phyloP scores from a whole-genome alignment of 2,329 filamentous ascomycete genomes.

The Fusarium chaquense region DNA sequence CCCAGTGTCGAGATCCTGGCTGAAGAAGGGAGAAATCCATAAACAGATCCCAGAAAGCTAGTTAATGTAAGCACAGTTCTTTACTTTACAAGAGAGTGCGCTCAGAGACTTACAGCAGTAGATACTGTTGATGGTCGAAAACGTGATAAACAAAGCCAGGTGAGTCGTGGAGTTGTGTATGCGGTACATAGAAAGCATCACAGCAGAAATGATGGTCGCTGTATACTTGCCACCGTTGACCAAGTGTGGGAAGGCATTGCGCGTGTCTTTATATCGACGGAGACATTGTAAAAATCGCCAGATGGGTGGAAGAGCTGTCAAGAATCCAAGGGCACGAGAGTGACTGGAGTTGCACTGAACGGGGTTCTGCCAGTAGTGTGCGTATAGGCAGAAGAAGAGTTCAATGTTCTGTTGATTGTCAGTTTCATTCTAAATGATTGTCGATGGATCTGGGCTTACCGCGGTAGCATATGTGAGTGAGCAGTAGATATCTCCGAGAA shows the following conservation, averaged over 20 bases:
- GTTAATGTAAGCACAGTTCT: constrained; percentile 5
- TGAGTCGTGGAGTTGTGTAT: constrained; percentile 69
- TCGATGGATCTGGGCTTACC: constrained; percentile 63
- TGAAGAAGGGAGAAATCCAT: constrained; percentile 98
- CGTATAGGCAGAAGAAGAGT: constrained; percentile 94
- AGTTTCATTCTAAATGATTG: not conserved
- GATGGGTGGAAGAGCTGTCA: constrained; percentile 84
- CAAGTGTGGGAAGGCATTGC: constrained; percentile 90
- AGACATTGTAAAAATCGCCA: constrained; percentile 94
- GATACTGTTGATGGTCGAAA: constrained; percentile 83
- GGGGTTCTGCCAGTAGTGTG: constrained; percentile 79
- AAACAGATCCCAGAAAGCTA: constrained; percentile 89
- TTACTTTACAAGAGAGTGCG: not conserved
- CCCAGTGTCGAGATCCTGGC: constrained; percentile 72
- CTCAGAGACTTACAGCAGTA: constrained; percentile 74
- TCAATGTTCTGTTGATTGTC: constrained; percentile 77
- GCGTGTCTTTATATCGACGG: constrained; percentile 87
- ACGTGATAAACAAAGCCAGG: constrained; percentile 81
- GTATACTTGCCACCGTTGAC: constrained; percentile 93
- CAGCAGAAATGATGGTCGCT: constrained; percentile 83
- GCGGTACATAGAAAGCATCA: constrained; percentile 85
- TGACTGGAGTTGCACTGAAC: constrained; percentile 85
- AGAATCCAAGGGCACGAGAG: constrained; percentile 86
- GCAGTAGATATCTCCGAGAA: constrained; percentile 97
- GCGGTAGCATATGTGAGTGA: constrained; percentile 91